Base-by-base conservation (phyloP, 2,329 filamentous ascomycete genomes). In the Diaporthe ampelina region DNA sequence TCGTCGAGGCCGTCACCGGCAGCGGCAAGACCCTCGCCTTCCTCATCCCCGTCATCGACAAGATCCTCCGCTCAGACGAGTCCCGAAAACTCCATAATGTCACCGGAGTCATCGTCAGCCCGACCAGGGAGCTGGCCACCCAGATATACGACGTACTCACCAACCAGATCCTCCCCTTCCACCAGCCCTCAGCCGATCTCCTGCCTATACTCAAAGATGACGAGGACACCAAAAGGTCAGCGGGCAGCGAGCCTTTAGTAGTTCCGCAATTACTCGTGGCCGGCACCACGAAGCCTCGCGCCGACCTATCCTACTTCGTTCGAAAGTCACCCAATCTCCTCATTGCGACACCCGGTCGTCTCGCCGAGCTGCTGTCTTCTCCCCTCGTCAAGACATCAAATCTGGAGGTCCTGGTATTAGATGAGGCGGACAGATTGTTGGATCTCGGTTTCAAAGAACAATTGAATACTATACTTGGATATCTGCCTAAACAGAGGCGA, bases 381-480 rank as follows among this genome's bases (percentile, higher is more conserved):
- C 94, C 92, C 1, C 93, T 97, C 80, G 95, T 98, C 19, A 94
- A 97, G 81, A 95, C 94, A 76, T 95, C 94, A 1, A 94, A 94
- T 0, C 98, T 99, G 78, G 96, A 99, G 82, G 91, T 95, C 67
- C 90, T 99, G 15, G 94, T 99, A 4, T 89, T 99, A 48, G 97
- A 99, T 81, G 97, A 99, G 85, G 97, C 96, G 67, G 97, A 99
- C 83, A 90, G 97, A 74, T 86, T 99, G 35, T 87, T 99, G 15
- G 97, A 99, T 83, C 88, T 98, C 29, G 97, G 97, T 8, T 98
- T 99, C 84, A 97, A 97, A 82, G 92, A 94, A 73, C 95, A 98
- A 78, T 84, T 99, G 37, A 94, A 97, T 78, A 94, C 91, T 72
- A 98, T 98, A 54, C 85, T 99, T 29, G 91, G 91, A 0, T 90